These are phyloP conservation scores for Termitomyces eurrhizus DNA, from an alignment of 768 basidiomycete genomes.

Conservation along the genomic window DNA sequence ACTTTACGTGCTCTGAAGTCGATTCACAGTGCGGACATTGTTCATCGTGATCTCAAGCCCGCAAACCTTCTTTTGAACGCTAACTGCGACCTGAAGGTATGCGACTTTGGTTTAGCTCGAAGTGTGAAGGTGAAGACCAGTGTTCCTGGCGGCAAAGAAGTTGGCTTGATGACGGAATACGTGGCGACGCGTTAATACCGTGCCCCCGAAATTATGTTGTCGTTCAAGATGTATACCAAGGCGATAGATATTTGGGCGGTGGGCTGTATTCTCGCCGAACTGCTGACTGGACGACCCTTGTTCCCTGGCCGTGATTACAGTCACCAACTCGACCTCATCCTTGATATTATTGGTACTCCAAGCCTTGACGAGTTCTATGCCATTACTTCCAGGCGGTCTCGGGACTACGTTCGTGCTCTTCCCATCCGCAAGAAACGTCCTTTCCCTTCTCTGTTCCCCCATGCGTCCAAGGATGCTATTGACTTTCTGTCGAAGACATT, in stretches of 20 bases:
- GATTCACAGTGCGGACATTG: slow-evolving; percentile 92
- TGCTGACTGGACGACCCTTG: slow-evolving; percentile 91
- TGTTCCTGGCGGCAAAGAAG: slow-evolving; percentile 72
- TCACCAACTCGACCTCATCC: slow-evolving; percentile 92
- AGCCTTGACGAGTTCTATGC: slow-evolving; percentile 97
- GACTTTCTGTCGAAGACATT: slow-evolving; percentile 75
- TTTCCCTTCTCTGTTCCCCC: slow-evolving; percentile 84
- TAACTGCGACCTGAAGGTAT: slow-evolving; percentile 93
- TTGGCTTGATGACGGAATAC: slow-evolving; percentile 93
- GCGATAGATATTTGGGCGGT: slow-evolving; percentile 91
- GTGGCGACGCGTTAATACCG: slow-evolving; percentile 99
- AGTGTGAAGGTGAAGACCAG: slow-evolving; percentile 83
- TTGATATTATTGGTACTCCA: slow-evolving; percentile 95
- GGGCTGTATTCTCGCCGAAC: slow-evolving; percentile 88
- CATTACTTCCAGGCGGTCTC: slow-evolving; percentile 87
- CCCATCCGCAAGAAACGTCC: slow-evolving; percentile 89
- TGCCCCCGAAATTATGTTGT: slow-evolving; percentile 98
- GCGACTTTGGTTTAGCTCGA: slow-evolving; percentile 92
- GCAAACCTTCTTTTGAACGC: slow-evolving; percentile 94
- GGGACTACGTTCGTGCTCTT: slow-evolving; percentile 92
- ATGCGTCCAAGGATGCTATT: slow-evolving; percentile 74
- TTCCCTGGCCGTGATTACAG: slow-evolving; percentile 98
- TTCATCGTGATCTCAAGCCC: slow-evolving; percentile 95
- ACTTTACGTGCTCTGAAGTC: slow-evolving; percentile 95
- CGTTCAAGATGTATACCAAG: slow-evolving; percentile 98